A percentile compares a stretch with the other conserved stretches of the same genome.
Conservation (phyloP, 2,329 filamentous ascomycete species). For the Paecilomyces sp. region DNA sequence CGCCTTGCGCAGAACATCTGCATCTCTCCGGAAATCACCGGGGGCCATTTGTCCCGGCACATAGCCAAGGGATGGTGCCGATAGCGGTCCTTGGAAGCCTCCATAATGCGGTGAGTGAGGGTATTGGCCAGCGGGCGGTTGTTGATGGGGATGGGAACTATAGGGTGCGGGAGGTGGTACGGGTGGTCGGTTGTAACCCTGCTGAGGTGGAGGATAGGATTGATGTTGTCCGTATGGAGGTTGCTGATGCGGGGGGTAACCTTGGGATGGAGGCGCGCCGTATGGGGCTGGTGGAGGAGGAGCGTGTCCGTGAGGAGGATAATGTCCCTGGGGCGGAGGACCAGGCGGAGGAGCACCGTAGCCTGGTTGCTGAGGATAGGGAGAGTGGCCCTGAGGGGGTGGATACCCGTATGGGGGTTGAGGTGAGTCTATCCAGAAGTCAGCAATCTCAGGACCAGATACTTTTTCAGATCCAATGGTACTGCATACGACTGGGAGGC, state of each 20-base stretch:
- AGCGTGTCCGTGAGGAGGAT: not conserved
- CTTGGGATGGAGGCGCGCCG: slow-evolving; percentile 1
- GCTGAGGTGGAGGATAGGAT: slow-evolving; percentile 9
- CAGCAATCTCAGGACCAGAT: not conserved
- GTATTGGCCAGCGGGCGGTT: slow-evolving; percentile 15
- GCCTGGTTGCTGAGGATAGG: slow-evolving; percentile 5
- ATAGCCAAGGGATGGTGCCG: slow-evolving; percentile 67
- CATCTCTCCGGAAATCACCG: slow-evolving; percentile 59
- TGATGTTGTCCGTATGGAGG: slow-evolving; percentile 17
- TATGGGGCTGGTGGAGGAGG: slow-evolving; percentile 2
- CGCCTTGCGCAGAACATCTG: slow-evolving; percentile 65
- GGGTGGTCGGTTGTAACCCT: slow-evolving; percentile 13
- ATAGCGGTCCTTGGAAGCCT: slow-evolving; percentile 40
- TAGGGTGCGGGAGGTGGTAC: slow-evolving; percentile 13
- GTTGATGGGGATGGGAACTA: slow-evolving; percentile 15
- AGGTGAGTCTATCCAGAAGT: not conserved
- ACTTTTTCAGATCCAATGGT: not conserved
- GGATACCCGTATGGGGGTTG: slow-evolving; percentile 6
- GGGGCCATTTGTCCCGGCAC: slow-evolving; percentile 61
- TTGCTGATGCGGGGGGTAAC: slow-evolving; percentile 4
- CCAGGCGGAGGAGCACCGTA: slow-evolving; percentile 2
- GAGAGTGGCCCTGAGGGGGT: slow-evolving; percentile 8
- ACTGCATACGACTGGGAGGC: not conserved
- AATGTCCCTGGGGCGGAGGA: slow-evolving; percentile 1
- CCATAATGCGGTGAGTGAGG: slow-evolving; percentile 30